Conservation (phyloP, 208 protist species). For the Angomonas desouzai region DNA sequence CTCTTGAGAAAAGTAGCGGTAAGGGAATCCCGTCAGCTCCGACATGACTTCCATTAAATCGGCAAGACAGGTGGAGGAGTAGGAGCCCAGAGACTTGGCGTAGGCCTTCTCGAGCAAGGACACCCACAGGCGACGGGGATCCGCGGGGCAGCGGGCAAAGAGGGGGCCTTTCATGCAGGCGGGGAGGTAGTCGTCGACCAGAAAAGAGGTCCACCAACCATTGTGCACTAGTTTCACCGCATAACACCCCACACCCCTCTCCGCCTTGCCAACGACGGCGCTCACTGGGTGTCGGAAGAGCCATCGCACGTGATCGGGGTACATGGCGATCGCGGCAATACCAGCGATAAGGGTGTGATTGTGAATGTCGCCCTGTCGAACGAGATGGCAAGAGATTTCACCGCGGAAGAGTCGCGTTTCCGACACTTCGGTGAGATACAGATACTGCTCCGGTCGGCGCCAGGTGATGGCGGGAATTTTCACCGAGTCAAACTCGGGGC, state of each 20-base stretch:
- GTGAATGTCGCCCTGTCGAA: slow-evolving; percentile 52
- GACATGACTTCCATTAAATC: slow-evolving; percentile 52
- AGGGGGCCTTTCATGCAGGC: slow-evolving; percentile 29
- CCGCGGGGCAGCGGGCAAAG: slow-evolving; percentile 40
- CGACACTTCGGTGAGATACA: slow-evolving; percentile 25
- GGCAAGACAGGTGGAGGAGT: slow-evolving; percentile 58
- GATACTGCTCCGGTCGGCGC: slow-evolving; percentile 44
- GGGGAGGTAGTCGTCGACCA: slow-evolving; percentile 81
- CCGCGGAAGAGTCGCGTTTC: slow-evolving; percentile 48
- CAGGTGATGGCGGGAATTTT: slow-evolving; percentile 30
- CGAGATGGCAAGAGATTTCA: slow-evolving; percentile 42
- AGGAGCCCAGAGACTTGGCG: slow-evolving; percentile 80
- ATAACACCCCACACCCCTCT: slow-evolving; percentile 53
- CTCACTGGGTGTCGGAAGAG: slow-evolving; percentile 64
- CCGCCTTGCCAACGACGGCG: slow-evolving; percentile 25
- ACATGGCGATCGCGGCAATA: slow-evolving; percentile 57
- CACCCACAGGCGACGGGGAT: slow-evolving; percentile 78
- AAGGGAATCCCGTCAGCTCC: slow-evolving; percentile 62
- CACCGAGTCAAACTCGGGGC: slow-evolving; percentile 21
- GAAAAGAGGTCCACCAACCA: slow-evolving; percentile 70
- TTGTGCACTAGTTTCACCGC: slow-evolving; percentile 65
- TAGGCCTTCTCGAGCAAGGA: slow-evolving; percentile 87
- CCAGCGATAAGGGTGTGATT: slow-evolving; percentile 69
- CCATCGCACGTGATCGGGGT: slow-evolving; percentile 30
- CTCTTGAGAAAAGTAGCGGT: slow-evolving; percentile 26